These are phyloP conservation scores for Blakeslea trispora DNA, from an alignment of 371 early-diverging fungal species.

Conservation along the genomic window DNA sequence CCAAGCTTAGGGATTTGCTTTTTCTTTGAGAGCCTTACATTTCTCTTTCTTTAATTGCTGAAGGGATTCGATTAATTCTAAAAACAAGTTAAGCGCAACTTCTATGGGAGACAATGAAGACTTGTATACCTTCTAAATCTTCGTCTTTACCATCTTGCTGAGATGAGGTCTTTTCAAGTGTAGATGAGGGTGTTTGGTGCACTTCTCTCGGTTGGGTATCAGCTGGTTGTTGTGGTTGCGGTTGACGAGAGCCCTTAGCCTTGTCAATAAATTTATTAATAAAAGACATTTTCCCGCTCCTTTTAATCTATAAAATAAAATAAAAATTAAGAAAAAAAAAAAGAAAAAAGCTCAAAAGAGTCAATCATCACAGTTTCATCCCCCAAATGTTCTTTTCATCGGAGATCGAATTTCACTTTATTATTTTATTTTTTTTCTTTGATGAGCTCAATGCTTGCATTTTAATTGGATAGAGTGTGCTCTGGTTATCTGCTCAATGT, in stretches of 20 bases:
- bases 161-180: constrained; percentile 2
- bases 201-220: constrained; percentile 10
- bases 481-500: too few species aligned
- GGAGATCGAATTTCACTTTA: too few species aligned
- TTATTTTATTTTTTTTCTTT: too few species aligned
- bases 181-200: constrained; percentile 1
- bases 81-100: not conserved
- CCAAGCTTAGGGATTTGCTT: too few species aligned
- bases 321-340: not conserved
- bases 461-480: too few species aligned
- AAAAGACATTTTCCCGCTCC: constrained; percentile 20
- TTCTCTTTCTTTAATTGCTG: constrained; percentile 8
- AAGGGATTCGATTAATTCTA: constrained; percentile 11
- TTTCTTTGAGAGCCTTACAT: not conserved
- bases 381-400: too few species aligned
- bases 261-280: constrained; percentile 30
- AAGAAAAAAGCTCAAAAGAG: not conserved
- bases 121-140: constrained; percentile 8
- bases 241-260: constrained; percentile 23
- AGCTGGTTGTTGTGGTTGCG: not conserved
- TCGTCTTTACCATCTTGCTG: constrained; percentile 9
- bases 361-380: too few species aligned
- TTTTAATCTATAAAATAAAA: not conserved
- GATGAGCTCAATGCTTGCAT: too few species aligned
- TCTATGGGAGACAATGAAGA: too few species aligned